Conservation (phyloP, 2,329 filamentous ascomycete species). For the Exophiala alcalophila region DNA sequence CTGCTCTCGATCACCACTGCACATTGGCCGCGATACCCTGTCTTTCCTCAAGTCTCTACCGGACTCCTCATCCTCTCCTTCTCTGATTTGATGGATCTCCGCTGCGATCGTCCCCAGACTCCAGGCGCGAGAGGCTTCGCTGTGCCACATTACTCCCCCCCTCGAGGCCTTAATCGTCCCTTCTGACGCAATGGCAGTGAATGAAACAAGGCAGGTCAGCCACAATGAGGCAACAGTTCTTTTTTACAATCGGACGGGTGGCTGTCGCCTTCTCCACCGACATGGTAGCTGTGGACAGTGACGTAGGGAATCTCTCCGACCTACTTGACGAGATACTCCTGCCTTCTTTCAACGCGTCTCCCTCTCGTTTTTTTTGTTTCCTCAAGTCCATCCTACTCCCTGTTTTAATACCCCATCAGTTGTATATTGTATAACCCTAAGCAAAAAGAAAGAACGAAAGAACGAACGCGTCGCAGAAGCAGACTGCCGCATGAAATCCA, state of each 20-base stretch:
- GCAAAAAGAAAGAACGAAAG: constrained; percentile 7
- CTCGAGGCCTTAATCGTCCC: background rate
- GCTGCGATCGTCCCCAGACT: constrained; percentile 6
- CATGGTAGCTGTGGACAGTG: constrained; percentile 13
- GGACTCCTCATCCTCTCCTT: background rate
- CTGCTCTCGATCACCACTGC: constrained; percentile 10
- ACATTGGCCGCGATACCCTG: constrained; percentile 6
- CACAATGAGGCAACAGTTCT: constrained; percentile 27
- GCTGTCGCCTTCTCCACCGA: constrained; percentile 6
- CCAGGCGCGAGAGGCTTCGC: too few species aligned
- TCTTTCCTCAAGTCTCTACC: background rate
- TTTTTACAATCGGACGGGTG: constrained; percentile 5
- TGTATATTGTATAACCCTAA: constrained; percentile 2
- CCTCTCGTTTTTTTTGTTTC: constrained; percentile 10
- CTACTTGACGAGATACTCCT: constrained; percentile 16
- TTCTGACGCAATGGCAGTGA: constrained; percentile 21
- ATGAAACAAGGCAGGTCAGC: constrained; percentile 21
- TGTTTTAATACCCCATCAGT: constrained; percentile 12
- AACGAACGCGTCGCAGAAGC: constrained; percentile 5
- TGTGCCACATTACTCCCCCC: constrained; percentile 18
- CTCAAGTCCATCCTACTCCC: constrained; percentile 18
- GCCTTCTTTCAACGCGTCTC: constrained; percentile 6
- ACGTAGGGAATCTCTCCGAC: constrained; percentile 12
- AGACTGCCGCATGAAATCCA: constrained; percentile 11
- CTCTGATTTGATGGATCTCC: constrained; percentile 9